Base-by-base conservation (phyloP, 768 basidiomycete genomes). In the Amanita subjunquillea region DNA sequence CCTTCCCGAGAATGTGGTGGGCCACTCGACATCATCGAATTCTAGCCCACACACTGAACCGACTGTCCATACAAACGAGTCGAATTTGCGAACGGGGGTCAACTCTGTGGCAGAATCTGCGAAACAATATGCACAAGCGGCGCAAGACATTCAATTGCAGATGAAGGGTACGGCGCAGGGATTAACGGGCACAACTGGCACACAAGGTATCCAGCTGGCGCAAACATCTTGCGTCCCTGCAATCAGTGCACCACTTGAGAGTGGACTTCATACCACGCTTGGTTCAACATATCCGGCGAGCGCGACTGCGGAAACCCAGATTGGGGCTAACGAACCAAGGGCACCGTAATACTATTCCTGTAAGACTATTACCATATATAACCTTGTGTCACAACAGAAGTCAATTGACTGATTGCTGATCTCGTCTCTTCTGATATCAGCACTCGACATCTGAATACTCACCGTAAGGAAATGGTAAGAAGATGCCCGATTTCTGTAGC, bases 111-210 rank as follows among this genome's bases (percentile, higher is more conserved):
- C 42, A 27, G 52, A 51, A 5, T 34, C 38, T 6, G 48, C 32
- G 12, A 45, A 42, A 12, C 36, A 61, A 17, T 65, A 61, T 41
- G 47, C 67, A 9, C 55, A 61, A 4, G 54, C 68, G 6, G 65
- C 68, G 1, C 70, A 64, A 48, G 58, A 57, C 59, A 65, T 67
- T 1, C 65, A 72, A 58, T 72, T 74, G 0, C 69, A 75, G 44
- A 56, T 77, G 25, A 67, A 65, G 54, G 67, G 66, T 4, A 62
- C 63, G 0, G 69, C 69, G 0, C 70, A 76, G 56, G 49, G 38
- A 3, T 23, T 34, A 12, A 29, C 17, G 68, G 67, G 13, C 64
- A 70, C 50, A 10, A 22, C 22, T 4, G 37, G 12, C 30, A 32
- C n/a, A 47, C 45, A 47, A 8, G 22, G 43, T 45, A 2, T 22